phyloP scores from a whole-genome alignment of 768 basidiomycete genomes.

The Neoboletus magnificus region DNA sequence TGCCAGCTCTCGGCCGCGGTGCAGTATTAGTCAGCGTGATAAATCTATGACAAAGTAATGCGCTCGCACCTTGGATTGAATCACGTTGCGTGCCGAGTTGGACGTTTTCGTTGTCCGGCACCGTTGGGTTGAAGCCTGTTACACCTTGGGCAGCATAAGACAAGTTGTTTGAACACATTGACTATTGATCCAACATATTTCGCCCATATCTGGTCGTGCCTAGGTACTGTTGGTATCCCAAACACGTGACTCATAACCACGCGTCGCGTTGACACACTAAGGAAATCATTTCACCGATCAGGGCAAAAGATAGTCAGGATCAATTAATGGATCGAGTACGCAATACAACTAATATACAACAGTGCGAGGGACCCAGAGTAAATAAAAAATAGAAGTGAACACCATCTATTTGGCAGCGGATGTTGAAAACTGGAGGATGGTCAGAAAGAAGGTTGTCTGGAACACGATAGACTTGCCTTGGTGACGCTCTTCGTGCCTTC shows the following conservation, averaged over 20 bases:
- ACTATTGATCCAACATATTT: too few species aligned
- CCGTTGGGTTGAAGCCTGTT: too few species aligned
- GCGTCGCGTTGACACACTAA: not conserved
- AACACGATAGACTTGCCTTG: conserved; percentile 36
- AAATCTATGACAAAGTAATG: too few species aligned
- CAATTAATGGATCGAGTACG: conserved; percentile 29
- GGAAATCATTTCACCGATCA: not conserved
- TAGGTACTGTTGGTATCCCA: not conserved
- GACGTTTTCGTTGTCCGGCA: too few species aligned
- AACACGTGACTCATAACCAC: not conserved
- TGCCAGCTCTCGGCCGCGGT: too few species aligned
- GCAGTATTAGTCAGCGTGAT: too few species aligned
- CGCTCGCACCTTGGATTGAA: too few species aligned
- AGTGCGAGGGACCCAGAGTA: conserved; percentile 12
- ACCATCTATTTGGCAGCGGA: conserved; percentile 40
- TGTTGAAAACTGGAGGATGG: conserved; percentile 38
- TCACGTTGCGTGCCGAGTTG: too few species aligned
- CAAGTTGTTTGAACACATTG: too few species aligned
- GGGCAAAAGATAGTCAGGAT: not conserved
- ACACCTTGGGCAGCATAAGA: too few species aligned
- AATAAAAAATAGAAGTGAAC: conserved; percentile 11
- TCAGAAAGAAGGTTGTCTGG: not conserved
- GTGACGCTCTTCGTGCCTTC: conserved; percentile 84
- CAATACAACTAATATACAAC: conserved; percentile 35
- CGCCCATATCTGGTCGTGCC: too few species aligned